Evolutionary conservation across 192 early-diverging fungal species (phyloP).

Genomic region (Gigaspora rosea): DNA sequence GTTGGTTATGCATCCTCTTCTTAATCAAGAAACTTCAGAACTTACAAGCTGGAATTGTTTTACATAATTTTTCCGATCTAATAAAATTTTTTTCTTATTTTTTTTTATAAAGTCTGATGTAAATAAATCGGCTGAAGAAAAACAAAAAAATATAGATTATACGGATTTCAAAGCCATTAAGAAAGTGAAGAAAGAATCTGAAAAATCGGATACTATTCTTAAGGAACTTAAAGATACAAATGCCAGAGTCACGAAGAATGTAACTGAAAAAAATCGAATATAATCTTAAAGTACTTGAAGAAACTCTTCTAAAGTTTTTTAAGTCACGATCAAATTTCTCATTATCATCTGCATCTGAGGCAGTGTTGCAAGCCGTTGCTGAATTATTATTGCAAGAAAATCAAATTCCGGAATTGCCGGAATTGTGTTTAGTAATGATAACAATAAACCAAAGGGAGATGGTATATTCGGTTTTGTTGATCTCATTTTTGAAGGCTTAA

Average conservation of each 20-base stretch:
- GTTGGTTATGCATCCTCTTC: not conserved
- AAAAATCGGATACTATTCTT: not conserved
- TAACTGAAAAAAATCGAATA: not conserved
- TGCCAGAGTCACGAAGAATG: no score
- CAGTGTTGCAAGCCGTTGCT: not conserved
- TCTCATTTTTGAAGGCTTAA: slow-evolving; percentile 12
- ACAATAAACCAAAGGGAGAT: slow-evolving; percentile 5
- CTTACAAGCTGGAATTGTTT: slow-evolving; percentile 5
- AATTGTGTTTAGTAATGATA: slow-evolving; percentile 12
- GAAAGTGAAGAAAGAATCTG: slow-evolving; percentile 1
- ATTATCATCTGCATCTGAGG: slow-evolving; percentile 1
- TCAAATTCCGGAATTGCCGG: slow-evolving; percentile 3
- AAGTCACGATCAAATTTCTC: not conserved
- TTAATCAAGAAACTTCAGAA: slow-evolving; percentile 3
- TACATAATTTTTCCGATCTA: slow-evolving; percentile 2
- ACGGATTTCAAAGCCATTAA: not conserved
- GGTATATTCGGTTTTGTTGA: slow-evolving; percentile 5
- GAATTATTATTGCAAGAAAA: slow-evolving; percentile 14
- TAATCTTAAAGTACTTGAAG: not conserved
- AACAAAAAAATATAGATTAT: not conserved
- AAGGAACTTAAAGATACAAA: not conserved
- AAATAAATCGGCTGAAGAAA: not conserved
- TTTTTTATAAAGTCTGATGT: not conserved
- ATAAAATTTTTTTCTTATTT: not conserved
- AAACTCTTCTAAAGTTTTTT: not conserved